Conservation (phyloP, 768 basidiomycete genomes). For the Rhodosporidiobolus sp. region DNA sequence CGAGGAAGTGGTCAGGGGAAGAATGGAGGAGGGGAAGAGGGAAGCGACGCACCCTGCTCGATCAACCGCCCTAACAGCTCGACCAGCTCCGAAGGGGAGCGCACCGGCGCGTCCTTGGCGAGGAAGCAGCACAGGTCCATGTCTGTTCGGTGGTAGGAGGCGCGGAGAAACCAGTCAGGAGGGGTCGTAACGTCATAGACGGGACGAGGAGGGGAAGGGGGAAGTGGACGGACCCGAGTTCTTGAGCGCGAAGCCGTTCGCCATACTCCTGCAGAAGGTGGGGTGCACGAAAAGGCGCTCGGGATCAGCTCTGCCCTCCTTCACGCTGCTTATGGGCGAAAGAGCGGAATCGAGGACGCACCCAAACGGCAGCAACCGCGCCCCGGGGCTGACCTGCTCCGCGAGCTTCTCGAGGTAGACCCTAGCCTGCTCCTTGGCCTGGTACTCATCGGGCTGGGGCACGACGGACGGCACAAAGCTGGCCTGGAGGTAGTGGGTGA, state of each 20-base stretch:
- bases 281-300: background rate
- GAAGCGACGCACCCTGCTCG: constrained; percentile 69
- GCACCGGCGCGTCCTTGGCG: constrained; percentile 61
- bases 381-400: constrained; percentile 87
- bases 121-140: constrained; percentile 99
- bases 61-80: constrained; percentile 89
- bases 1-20: background rate
- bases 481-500: constrained; percentile 38
- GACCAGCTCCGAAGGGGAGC: constrained; percentile 79
- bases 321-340: background rate
- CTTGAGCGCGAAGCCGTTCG: constrained; percentile 92
- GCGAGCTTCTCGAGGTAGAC: constrained; percentile 92
- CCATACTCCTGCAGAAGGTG: constrained; percentile 59
- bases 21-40: background rate
- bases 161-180: background rate
- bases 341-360: background rate
- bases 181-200: background rate
- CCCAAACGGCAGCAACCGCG: constrained; percentile 86
- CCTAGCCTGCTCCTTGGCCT: constrained; percentile 90
- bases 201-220: background rate
- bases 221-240: constrained; percentile 69
- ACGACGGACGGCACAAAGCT: constrained; percentile 42
- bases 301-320: background rate
- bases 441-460: constrained; percentile 42
- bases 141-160: constrained; percentile 56